These are phyloP conservation scores for Lophium mytilinum DNA, from an alignment of 495 filamentous ascomycete species.

Conservation along the genomic window DNA sequence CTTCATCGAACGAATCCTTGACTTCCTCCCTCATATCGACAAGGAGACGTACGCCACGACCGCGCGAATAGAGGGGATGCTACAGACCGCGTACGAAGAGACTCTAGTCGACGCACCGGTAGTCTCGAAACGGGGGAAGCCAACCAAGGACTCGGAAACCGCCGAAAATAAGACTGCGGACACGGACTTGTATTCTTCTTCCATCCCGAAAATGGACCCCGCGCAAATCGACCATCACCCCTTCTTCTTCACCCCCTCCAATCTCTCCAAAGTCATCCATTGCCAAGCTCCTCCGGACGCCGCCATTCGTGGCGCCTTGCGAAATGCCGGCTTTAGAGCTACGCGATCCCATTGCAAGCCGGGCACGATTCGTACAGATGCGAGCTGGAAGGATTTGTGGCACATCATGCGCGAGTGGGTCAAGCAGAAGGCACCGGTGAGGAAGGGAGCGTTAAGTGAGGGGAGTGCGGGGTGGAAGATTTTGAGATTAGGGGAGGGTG, in stretches of 20 bases:
- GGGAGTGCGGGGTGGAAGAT: slow-evolving; percentile 63
- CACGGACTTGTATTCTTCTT: background rate
- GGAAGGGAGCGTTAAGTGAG: slow-evolving; percentile 55
- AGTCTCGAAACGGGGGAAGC: slow-evolving; percentile 1
- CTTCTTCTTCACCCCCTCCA: slow-evolving; percentile 75
- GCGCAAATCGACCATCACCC: slow-evolving; percentile 57
- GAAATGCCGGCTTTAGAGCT: slow-evolving; percentile 67
- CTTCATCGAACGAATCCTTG: slow-evolving; percentile 71
- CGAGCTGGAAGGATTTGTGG: slow-evolving; percentile 83
- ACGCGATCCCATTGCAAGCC: slow-evolving; percentile 79
- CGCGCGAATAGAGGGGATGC: slow-evolving; percentile 80
- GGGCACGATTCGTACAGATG: slow-evolving; percentile 85
- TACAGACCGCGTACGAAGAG: slow-evolving; percentile 79
- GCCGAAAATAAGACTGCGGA: background rate
- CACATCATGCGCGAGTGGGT: slow-evolving; percentile 90
- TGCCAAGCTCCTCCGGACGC: slow-evolving; percentile 65
- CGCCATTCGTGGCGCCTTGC: slow-evolving; percentile 69
- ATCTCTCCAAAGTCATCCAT: slow-evolving; percentile 64
- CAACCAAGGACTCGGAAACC: background rate
- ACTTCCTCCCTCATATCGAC: slow-evolving; percentile 53
- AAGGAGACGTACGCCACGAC: slow-evolving; percentile 65
- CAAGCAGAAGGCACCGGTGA: slow-evolving; percentile 65
- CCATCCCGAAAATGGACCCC: slow-evolving; percentile 11
- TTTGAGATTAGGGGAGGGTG: slow-evolving; percentile 12
- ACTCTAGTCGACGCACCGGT: slow-evolving; percentile 20